Evolutionary conservation across 2,329 filamentous ascomycete genomes (phyloP), one percentile per base, ranked within the genome.

Genomic region (Colletotrichum costaricense): DNA sequence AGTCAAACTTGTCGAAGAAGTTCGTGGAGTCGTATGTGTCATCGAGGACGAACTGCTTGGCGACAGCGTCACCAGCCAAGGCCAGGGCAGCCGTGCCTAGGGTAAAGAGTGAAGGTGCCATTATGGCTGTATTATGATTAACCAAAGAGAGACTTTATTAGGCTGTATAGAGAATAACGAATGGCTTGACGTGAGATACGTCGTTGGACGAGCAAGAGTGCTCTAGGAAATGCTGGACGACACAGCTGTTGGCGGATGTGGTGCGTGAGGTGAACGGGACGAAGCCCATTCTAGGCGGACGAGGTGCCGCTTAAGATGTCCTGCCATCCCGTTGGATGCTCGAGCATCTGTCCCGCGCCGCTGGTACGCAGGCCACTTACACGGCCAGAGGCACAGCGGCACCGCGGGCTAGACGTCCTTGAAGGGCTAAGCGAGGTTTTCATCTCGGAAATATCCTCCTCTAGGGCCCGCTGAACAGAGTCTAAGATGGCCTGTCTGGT

Each of bases 1-100:
- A 88, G 63, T 80, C 70, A 74, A 86, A 88, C 78, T 87, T 86
- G 78, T 83, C 80, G 59, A 87, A 86, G 79, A 88, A 88, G 80
- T 87, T 88, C 6, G 59, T 65, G 22, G 72, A 70, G 42, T 84
- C 81, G 76, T 86, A 87, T 0, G 80, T 77, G 64, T 87, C 84
- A 4, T 79, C 75, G 59, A 87, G 77, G 72, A 85, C 84, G 58
- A 81, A 80, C 74, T 81, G 75, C 59, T 77, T 79, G 19, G 81
- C 79, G 42, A 79, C 76, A 38, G 79, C 81, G 33, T 78, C 74
- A 62, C 79, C 82, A 49, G 80, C 78, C 60, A 81, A 80, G 65
- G 80, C 82, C 75, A 84, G 76, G 64, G 81, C 82, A 73, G 81
- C 83, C 67, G 82, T 79, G 78, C 82, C 81, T 63, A 86, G 77